Base-by-base conservation (phyloP, 1,139 yeast genomes). In the Debaryomyces coudertii region DNA sequence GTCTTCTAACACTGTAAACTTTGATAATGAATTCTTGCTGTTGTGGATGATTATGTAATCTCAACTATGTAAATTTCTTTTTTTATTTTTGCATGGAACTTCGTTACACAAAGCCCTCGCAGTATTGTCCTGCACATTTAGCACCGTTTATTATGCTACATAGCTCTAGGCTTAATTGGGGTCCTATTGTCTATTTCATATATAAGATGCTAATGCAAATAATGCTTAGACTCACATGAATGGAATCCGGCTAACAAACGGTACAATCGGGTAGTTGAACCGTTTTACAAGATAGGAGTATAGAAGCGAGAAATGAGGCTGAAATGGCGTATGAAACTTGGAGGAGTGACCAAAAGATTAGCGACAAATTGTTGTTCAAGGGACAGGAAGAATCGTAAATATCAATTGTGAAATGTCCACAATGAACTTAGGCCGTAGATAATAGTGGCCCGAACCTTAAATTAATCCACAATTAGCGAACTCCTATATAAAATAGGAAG, bases 31-130 rank as follows among this genome's bases (percentile, higher is more conserved):
- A 33, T 33, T 18, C 18, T 33, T 33, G 36, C 36, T 33, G 36
- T 33, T 33, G 24, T 33, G 36, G 23, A 33, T 18, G 36, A 9
- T 33, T 33, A 33, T 33, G 36, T 33, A 33, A 33, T 16, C 36
- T 23, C 12, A 29, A 20, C 14, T 5, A 18, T 20, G 5, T 22
- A 33, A 16, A 20, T 33, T 16, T 18, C 22, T 33, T 33, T 33
- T 33, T 16, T 18, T 33, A n/a, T n/a, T n/a, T n/a, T n/a, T n/a
- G n/a, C n/a, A n/a, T n/a, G n/a, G n/a, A n/a, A n/a, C n/a, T 33
- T 33, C 11, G 8, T 11, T 33, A 33, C 36, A 20, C 36, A 33
- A 33, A 33, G 24, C 15, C 14, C 23, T 18, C 11, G 25, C 18
- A 33, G 11, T 18, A 16, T 31, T 31, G 18, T 16, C 5, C 18